A percentile compares a stretch with the other conserved stretches of the same genome.
Evolutionary conservation across 2,329 filamentous ascomycete species (phyloP).

Genomic region (Aureobasidium sp.): DNA sequence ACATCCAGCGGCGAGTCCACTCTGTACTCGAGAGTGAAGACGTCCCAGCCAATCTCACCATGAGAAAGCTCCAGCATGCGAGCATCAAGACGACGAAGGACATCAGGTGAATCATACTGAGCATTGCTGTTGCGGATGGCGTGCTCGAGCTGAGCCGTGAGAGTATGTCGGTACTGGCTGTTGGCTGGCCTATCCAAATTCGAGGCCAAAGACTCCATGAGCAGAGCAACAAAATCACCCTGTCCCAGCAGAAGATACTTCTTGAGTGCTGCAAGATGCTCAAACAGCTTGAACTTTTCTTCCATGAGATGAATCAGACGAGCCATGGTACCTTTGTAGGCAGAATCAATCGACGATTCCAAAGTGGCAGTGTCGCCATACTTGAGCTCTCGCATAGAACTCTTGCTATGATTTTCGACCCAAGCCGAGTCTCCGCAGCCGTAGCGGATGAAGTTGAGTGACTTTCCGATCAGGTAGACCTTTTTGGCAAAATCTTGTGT

Average conservation of each 20-base stretch:
- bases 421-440: slow-evolving; percentile 89
- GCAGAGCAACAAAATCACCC: slow-evolving; percentile 90
- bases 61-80: slow-evolving; percentile 95
- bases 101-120: slow-evolving; percentile 88
- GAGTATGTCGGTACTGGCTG: slow-evolving; percentile 89
- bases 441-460: slow-evolving; percentile 94
- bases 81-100: slow-evolving; percentile 86
- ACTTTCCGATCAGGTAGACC: slow-evolving; percentile 95
- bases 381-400: slow-evolving; percentile 79
- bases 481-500: slow-evolving; percentile 91
- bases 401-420: slow-evolving; percentile 93
- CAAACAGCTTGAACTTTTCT: slow-evolving; percentile 88
- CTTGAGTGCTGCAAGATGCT: slow-evolving; percentile 85
- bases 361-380: slow-evolving; percentile 92
- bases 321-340: slow-evolving; percentile 97
- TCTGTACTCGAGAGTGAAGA: slow-evolving; percentile 97
- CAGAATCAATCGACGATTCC: slow-evolving; percentile 89
- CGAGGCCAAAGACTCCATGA: slow-evolving; percentile 92
- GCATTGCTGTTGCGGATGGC: slow-evolving; percentile 95
- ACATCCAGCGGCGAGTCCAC: slow-evolving; percentile 95
- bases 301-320: slow-evolving; percentile 90
- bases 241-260: slow-evolving; percentile 91
- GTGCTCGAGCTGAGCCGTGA: slow-evolving; percentile 96
- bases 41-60: slow-evolving; percentile 97
- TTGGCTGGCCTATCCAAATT: slow-evolving; percentile 95